Evolutionary conservation across 2,329 filamentous ascomycete species (phyloP).

Genomic region (Cercospora sp.): DNA sequence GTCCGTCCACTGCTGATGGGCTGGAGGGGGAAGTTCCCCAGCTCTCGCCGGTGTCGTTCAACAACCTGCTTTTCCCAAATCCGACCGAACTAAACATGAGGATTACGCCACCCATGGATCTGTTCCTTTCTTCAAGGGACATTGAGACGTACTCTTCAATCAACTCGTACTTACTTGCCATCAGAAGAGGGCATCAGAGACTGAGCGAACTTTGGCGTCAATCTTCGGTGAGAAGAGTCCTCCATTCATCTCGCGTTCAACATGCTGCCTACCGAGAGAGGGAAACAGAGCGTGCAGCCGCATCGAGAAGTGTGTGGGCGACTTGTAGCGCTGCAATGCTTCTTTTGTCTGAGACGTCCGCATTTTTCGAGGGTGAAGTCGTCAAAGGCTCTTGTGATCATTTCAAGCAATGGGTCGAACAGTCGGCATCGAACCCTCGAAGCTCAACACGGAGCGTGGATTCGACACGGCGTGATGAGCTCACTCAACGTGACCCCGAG

Average conservation of each 20-base stretch:
- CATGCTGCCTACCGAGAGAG: slow-evolving; percentile 64
- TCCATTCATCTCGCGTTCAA: slow-evolving; percentile 55
- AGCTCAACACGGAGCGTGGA: neutral
- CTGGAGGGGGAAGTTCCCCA: slow-evolving; percentile 39
- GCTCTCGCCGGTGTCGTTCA: slow-evolving; percentile 61
- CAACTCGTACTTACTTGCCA: slow-evolving; percentile 81
- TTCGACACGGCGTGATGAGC: neutral
- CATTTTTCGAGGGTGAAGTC: slow-evolving; percentile 87
- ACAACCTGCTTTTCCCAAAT: slow-evolving; percentile 77
- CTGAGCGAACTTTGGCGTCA: slow-evolving; percentile 86
- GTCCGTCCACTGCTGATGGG: slow-evolving; percentile 45
- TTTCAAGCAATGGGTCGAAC: slow-evolving; percentile 67
- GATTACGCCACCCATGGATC: slow-evolving; percentile 76
- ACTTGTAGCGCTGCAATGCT: slow-evolving; percentile 85
- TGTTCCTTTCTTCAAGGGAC: slow-evolving; percentile 78
- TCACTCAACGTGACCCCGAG: slow-evolving; percentile 72
- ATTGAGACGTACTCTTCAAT: slow-evolving; percentile 79
- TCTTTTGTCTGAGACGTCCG: slow-evolving; percentile 82
- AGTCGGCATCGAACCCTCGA: slow-evolving; percentile 14
- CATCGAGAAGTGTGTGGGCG: slow-evolving; percentile 84
- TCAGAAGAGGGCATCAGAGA: slow-evolving; percentile 81
- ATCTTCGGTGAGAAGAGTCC: slow-evolving; percentile 72
- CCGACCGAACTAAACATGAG: slow-evolving; percentile 70
- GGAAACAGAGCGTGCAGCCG: slow-evolving; percentile 61
- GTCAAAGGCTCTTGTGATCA: slow-evolving; percentile 78